These are phyloP conservation scores for Ajuga reptans DNA, from an alignment of 305 asterid genomes.

Conservation along the genomic window DNA sequence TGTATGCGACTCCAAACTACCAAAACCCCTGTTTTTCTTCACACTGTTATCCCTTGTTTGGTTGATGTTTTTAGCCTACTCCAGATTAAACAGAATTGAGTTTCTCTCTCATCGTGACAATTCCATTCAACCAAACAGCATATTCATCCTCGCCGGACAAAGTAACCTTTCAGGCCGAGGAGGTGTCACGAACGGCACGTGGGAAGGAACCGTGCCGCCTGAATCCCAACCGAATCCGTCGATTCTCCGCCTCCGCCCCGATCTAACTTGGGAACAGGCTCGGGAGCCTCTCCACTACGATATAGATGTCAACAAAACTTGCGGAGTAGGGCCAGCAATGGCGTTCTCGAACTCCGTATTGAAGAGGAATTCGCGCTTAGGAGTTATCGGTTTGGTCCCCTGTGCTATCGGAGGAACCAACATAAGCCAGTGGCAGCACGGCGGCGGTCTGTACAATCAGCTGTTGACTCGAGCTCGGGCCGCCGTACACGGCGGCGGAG, in stretches of 20 bases:
- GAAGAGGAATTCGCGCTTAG: conserved; percentile 21
- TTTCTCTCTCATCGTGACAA: neutral
- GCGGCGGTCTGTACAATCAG: conserved; percentile 27
- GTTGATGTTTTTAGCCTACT: conserved; percentile 22
- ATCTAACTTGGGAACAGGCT: conserved; percentile 35
- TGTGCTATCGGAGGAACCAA: conserved; percentile 54
- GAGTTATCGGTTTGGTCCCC: conserved; percentile 42
- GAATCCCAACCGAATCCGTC: neutral
- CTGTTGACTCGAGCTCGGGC: conserved; percentile 25
- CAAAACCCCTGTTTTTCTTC: neutral
- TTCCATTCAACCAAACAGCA: conserved; percentile 12
- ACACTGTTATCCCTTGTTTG: conserved; percentile 21
- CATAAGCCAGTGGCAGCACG: conserved; percentile 35
- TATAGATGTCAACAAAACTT: conserved; percentile 29
- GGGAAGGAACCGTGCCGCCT: neutral
- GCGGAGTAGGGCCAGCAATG: conserved; percentile 60
- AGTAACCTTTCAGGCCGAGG: conserved; percentile 43
- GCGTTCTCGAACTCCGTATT: conserved; percentile 33
- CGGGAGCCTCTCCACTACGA: conserved; percentile 53
- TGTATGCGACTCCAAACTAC: neutral
- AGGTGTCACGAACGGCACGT: conserved; percentile 17
- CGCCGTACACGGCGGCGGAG: conserved; percentile 23
- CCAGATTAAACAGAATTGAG: neutral
- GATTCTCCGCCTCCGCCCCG: conserved; percentile 3
- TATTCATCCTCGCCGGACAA: conserved; percentile 39